These are phyloP conservation scores for Tetrahymena thermophila DNA, from an alignment of 73 alveolate species.

Conservation along the genomic window DNA sequence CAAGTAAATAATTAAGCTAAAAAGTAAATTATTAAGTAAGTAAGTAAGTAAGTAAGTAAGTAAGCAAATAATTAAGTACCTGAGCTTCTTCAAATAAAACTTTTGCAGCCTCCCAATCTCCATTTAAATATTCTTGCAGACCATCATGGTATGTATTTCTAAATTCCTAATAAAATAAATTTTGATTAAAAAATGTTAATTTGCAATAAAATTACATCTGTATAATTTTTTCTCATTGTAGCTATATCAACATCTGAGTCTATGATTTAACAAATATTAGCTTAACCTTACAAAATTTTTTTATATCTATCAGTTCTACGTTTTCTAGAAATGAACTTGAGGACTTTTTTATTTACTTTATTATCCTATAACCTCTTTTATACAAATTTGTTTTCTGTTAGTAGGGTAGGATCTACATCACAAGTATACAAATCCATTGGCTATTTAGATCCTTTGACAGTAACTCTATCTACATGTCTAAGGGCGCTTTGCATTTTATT, in stretches of 20 bases:
- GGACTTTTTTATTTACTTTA: slow-evolving; percentile 8
- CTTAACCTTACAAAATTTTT: slow-evolving; percentile 8
- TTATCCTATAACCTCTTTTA: not conserved
- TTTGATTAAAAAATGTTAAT: not conserved
- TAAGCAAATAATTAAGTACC: slow-evolving; percentile 40
- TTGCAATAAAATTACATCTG: slow-evolving; percentile 27
- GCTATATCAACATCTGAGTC: not conserved
- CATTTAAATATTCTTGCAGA: slow-evolving; percentile 34
- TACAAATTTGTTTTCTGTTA: slow-evolving; percentile 15
- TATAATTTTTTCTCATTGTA: slow-evolving; percentile 37
- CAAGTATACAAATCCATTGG: slow-evolving; percentile 50
- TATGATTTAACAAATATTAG: slow-evolving; percentile 36
- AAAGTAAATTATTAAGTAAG: slow-evolving; percentile 28
- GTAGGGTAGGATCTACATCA: slow-evolving; percentile 25
- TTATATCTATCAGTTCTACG: slow-evolving; percentile 11
- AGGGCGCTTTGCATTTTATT: slow-evolving; percentile 29
- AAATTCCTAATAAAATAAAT: not conserved
- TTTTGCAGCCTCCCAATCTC: slow-evolving; percentile 57
- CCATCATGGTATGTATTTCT: slow-evolving; percentile 48
- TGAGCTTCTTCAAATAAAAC: slow-evolving; percentile 33
- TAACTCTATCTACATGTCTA: slow-evolving; percentile 48
- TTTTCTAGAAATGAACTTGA: slow-evolving; percentile 5
- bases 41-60: too few species aligned
- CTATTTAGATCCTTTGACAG: slow-evolving; percentile 29
- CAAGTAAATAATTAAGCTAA: too few species aligned